Evolutionary conservation across 2,329 filamentous ascomycete genomes (phyloP), one percentile per base, ranked within the genome.

Genomic region (Fusarium sulawesiense): DNA sequence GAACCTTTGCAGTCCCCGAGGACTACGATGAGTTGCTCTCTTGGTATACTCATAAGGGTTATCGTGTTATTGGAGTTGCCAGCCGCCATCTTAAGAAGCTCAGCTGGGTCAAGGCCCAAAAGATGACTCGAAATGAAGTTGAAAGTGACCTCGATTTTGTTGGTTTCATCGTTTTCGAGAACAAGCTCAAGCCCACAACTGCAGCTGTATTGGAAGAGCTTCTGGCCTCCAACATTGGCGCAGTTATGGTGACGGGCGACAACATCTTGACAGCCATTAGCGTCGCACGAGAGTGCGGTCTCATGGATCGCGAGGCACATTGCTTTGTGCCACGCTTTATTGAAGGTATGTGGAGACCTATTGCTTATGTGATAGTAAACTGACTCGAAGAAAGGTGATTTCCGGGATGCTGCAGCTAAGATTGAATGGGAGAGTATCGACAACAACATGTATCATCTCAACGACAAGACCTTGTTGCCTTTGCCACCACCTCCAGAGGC

Each of bases 131-230:
- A 30, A 83, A 90, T 41, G 92, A 98, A 56, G 94, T 92, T 11
- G 96, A 99, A 79, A 91, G 88, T 5, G 86, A 90, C 32, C 87
- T 99, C 13, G 89, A 95, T 47, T 98, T 99, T 76, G 87, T 94
- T 37, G 96, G 96, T 7, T 99, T 99, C 81, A 98, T 99, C 76
- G 91, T 99, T 56, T 99, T 99, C 74, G 96, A 99, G 81, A 99
- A 99, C 82, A 99, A 99, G 81, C 83, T 99, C 66, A 99, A 99
- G 79, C 91, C 93, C 3, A 94, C 89, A 21, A 98, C 95, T 0
- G 87, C 92, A 3, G 87, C 86, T 3, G 92, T 98, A 34, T 88
- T 99, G 27, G 87, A 92, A 59, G 94, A 98, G 80, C 86, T 99
- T 5, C 86, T 89, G 32, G 85, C 91, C 55, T 95, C 97, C 10